phyloP scores from a whole-genome alignment of 2,329 filamentous ascomycete genomes.

The Fusarium cicatricum region DNA sequence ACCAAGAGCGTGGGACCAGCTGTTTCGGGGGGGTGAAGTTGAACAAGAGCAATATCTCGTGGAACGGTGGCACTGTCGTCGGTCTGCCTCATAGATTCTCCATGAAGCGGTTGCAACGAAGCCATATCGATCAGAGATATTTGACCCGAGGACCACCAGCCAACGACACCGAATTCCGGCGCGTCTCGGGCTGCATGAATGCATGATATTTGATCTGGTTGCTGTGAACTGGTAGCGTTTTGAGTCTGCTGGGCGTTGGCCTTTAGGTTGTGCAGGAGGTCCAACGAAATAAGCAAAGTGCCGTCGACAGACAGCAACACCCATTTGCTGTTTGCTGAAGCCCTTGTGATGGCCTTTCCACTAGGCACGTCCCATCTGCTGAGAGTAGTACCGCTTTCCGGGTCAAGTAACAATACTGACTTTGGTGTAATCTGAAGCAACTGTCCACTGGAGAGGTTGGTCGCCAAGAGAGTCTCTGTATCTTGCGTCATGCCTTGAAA shows the following conservation, averaged over 20 bases:
- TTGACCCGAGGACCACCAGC: conserved; percentile 86
- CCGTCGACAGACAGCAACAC: conserved; percentile 81
- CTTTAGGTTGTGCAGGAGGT: conserved; percentile 65
- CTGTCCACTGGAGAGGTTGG: conserved; percentile 68
- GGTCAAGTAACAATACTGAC: conserved; percentile 68
- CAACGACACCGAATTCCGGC: conserved; percentile 75
- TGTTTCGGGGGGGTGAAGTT: conserved; percentile 70
- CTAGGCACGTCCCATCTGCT: conserved; percentile 65
- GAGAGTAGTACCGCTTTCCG: conserved; percentile 61
- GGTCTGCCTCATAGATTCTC: conserved; percentile 66
- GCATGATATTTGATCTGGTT: conserved; percentile 80
- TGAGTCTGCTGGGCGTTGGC: conserved; percentile 68
- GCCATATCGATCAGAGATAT: conserved; percentile 77
- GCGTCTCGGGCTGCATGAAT: conserved; percentile 75
- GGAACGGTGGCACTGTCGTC: conserved; percentile 80
- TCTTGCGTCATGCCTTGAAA: conserved; percentile 76
- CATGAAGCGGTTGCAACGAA: conserved; percentile 71
- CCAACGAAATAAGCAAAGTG: conserved; percentile 73
- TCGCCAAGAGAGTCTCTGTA: conserved; percentile 75
- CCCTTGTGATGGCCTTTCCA: conserved; percentile 74
- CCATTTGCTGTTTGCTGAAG: conserved; percentile 75
- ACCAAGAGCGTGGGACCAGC: conserved; percentile 80
- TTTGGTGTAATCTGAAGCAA: conserved; percentile 80
- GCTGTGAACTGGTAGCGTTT: conserved; percentile 50
- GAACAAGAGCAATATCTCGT: conserved; percentile 80